A percentile compares a stretch with the other conserved stretches of the same genome.
Conservation (phyloP, 1,139 yeast genomes). For the Sugiyamaella xylanicola region DNA sequence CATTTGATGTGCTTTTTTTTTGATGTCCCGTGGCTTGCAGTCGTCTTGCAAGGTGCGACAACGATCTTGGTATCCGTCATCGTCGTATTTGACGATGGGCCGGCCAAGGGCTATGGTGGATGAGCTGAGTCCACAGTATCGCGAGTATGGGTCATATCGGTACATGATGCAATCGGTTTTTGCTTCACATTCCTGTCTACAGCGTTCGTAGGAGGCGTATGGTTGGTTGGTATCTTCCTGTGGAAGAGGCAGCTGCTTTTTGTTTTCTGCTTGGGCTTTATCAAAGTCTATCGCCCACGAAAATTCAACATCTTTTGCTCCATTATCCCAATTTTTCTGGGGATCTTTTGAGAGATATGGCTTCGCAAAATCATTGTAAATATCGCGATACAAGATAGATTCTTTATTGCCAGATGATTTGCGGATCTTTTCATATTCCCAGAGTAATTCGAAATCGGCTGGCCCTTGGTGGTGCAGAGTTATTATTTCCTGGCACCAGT, state of each 20-base stretch:
- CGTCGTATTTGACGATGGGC: constrained; percentile 31
- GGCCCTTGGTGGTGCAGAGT: constrained; percentile 39
- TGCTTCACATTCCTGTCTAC: constrained; percentile 35
- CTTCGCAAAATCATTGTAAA: constrained; percentile 39
- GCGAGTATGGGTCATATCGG: constrained; percentile 37
- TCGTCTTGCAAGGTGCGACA: constrained; percentile 22
- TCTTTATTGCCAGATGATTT: constrained; percentile 25
- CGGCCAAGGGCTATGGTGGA: constrained; percentile 35
- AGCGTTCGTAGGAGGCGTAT: constrained; percentile 31
- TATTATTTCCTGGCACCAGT: constrained; percentile 42
- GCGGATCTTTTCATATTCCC: constrained; percentile 39
- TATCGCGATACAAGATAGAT: constrained; percentile 35
- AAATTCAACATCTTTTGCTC: constrained; percentile 36
- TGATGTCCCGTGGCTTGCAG: constrained; percentile 4
- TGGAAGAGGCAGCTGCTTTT: neutral
- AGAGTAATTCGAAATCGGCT: constrained; percentile 38
- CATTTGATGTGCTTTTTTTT: constrained; percentile 24
- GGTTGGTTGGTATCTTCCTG: constrained; percentile 19
- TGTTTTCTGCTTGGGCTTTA: constrained; percentile 18
- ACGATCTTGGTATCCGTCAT: constrained; percentile 16
- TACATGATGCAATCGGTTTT: constrained; percentile 37
- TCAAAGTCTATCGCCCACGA: constrained; percentile 27
- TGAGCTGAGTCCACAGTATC: constrained; percentile 39
- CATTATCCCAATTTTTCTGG: constrained; percentile 38
- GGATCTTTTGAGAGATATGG: constrained; percentile 37